Evolutionary conservation across 495 filamentous ascomycete species (phyloP), one percentile per base, ranked within the genome.

Genomic region (Aspergillus bertholletiae): DNA sequence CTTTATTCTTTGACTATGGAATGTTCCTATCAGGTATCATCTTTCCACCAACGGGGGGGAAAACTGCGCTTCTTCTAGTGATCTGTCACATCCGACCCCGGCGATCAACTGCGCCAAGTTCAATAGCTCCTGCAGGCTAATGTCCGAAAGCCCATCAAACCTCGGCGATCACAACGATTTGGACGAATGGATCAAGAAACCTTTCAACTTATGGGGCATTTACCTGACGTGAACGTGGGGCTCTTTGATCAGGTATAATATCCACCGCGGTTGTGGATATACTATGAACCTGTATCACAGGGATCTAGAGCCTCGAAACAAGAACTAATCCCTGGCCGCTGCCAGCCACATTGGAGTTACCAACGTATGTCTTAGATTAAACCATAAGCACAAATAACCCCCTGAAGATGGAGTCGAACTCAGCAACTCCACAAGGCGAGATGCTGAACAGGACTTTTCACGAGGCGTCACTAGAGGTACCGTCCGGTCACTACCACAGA

Each of bases 61-160:
- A 37, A 37, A n/a, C 6, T 15, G 34, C 2, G 34, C 9, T 5
- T 22, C 15, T 15, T 18, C 22, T 17, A 24, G 26, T 53, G 51
- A 46, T 24, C 15, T 23, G 27, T 48, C 52, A 40, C 34, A 39
- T 47, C 39, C 26, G 21, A 15, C 24, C 54, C 47, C 28, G 48
- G n/a, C 17, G 54, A 44, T 51, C 46, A 45, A 28, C 35, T 32
- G 43, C 57, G 52, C 57, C 52, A 55, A 48, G 26, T 40, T 59
- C 57, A 27, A 59, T 59, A 59, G 52, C 52, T 26, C 11, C 41
- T 55, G 47, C 41, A 17, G 40, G 32, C 22, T 18, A 5, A 30
- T 27, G 5, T 13, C 32, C 24, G 39, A 32, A 27, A 23, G 15
- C 20, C 5, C 13, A 20, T 18, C 39, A 22, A 27, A 39, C 47